Evolutionary conservation across 371 early-diverging fungal species (phyloP).

Genomic region (Ecytonucleospora hepatopenaei): DNA sequence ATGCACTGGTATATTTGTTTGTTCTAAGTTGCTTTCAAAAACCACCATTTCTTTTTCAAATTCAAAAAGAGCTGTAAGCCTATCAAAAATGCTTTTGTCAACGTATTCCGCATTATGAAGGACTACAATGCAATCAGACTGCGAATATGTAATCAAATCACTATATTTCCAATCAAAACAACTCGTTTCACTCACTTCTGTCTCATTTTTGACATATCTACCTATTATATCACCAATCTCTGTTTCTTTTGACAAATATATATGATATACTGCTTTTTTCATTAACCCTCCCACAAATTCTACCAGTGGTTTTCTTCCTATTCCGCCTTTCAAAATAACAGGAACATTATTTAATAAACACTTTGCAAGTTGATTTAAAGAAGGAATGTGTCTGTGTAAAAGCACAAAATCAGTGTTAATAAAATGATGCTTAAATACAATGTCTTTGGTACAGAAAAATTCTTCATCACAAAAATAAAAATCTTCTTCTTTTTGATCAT

Average conservation of each 20-base stretch:
- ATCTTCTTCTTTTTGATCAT: neutral
- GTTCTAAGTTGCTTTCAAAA: constrained; percentile 45
- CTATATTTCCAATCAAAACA: constrained; percentile 40
- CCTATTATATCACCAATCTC: constrained; percentile 52
- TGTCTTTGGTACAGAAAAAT: constrained; percentile 2
- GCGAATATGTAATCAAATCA: constrained; percentile 16
- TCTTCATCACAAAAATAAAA: neutral
- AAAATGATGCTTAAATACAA: neutral
- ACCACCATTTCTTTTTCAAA: constrained; percentile 26
- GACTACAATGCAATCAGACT: constrained; percentile 23
- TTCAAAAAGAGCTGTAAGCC: constrained; percentile 52
- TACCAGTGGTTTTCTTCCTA: constrained; percentile 21
- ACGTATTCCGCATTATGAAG: constrained; percentile 45
- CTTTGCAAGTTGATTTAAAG: constrained; percentile 30
- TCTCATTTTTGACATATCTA: constrained; percentile 32
- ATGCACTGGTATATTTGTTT: constrained; percentile 23
- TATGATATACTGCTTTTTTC: constrained; percentile 8
- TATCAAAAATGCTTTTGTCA: constrained; percentile 49
- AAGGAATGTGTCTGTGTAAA: constrained; percentile 41
- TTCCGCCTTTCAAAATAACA: constrained; percentile 35
- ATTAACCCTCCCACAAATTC: constrained; percentile 29
- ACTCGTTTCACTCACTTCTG: neutral
- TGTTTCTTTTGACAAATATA: constrained; percentile 45
- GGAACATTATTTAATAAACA: constrained; percentile 36
- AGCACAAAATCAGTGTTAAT: constrained; percentile 24